Evolutionary conservation across 2,329 filamentous ascomycete genomes (phyloP).

Genomic region (Sclerotinia glacialis): DNA sequence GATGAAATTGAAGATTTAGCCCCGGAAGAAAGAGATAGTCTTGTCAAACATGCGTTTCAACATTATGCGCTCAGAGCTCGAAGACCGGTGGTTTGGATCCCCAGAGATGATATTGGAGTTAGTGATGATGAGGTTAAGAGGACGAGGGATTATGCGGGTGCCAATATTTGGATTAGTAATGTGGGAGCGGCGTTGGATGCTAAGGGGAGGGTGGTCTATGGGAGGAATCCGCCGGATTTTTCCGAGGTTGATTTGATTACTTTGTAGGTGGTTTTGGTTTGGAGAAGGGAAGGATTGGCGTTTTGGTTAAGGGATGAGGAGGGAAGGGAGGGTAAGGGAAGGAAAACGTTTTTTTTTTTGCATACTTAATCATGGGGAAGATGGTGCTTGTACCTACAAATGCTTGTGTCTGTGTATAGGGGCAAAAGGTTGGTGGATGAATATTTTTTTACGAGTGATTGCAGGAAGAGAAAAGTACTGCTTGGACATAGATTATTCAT

Average conservation of each 20-base stretch:
- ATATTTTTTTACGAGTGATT: too few species aligned
- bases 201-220: conserved; percentile 79
- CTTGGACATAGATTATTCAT: background rate
- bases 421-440: background rate
- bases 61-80: conserved; percentile 83
- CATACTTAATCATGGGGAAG: background rate
- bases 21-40: conserved; percentile 79
- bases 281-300: background rate
- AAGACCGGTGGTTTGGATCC: conserved; percentile 90
- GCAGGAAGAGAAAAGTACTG: too few species aligned
- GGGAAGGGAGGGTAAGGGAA: too few species aligned
- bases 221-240: conserved; percentile 82
- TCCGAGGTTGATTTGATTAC: conserved; percentile 84
- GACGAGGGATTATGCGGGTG: conserved; percentile 59
- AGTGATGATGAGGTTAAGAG: conserved; percentile 86
- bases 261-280: conserved; percentile 47
- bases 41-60: conserved; percentile 85
- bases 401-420: background rate
- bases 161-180: conserved; percentile 85
- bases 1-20: conserved; percentile 95
- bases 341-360: background rate
- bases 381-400: background rate
- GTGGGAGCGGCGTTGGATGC: conserved; percentile 85
- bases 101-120: conserved; percentile 83
- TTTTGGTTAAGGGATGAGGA: background rate